phyloP scores from a whole-genome alignment of 139 green algal species.

The Limnomonas spitsbergensis region DNA sequence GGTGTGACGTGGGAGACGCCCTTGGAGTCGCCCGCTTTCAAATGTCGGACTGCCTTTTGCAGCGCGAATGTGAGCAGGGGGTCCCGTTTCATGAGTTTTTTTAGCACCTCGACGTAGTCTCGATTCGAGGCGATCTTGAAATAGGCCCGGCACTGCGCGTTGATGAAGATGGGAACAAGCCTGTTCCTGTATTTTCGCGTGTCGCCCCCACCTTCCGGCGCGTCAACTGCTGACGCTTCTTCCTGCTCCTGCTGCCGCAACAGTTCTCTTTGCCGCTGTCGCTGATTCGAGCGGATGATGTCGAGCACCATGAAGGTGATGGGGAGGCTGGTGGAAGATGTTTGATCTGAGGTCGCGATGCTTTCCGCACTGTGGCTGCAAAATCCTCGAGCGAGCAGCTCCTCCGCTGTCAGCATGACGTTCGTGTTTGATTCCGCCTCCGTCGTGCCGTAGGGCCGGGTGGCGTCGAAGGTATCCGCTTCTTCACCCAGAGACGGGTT shows the following conservation, averaged over 20 bases:
- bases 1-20: conserved; percentile 44
- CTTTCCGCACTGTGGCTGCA: background rate
- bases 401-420: background rate
- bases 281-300: background rate
- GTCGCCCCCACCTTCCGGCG: background rate
- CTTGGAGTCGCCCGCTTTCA: conserved; percentile 25
- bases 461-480: background rate
- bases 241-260: background rate
- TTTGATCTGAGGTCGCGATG: background rate
- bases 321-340: background rate
- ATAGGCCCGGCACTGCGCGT: conserved; percentile 26
- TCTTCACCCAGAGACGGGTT: background rate
- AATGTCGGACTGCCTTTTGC: conserved; percentile 41
- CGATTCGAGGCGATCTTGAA: conserved; percentile 28
- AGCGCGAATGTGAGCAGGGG: conserved; percentile 45
- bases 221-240: background rate
- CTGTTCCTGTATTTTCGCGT: background rate
- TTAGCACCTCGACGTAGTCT: conserved; percentile 39
- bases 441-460: too few relatives aligned
- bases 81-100: conserved; percentile 39
- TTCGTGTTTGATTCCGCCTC: background rate
- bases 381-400: background rate
- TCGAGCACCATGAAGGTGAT: background rate
- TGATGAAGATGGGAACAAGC: conserved; percentile 36
- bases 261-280: background rate